Percentiles rank a stretch among this genome's conserved stretches.
These are phyloP conservation scores for Saccharomycopsis amapae DNA, from an alignment of 805 yeast species.

Conservation along the genomic window DNA sequence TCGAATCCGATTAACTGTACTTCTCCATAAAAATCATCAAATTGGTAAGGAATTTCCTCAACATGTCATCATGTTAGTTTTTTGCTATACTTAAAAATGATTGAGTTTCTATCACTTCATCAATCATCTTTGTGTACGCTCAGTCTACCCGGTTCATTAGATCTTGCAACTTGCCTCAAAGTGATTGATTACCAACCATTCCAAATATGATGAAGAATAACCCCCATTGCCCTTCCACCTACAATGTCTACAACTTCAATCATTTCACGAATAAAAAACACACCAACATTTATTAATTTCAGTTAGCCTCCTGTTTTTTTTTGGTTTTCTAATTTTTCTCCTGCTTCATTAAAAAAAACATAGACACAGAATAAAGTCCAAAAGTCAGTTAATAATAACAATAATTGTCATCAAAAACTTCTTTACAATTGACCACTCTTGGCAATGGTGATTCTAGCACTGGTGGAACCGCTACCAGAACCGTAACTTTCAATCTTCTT, in stretches of 20 bases:
- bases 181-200: too few species aligned
- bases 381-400: neutral
- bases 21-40: too few species aligned
- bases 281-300: neutral
- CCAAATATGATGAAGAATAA: too few species aligned
- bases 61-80: too few species aligned
- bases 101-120: too few species aligned
- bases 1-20: too few species aligned
- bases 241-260: slow-evolving; percentile 40
- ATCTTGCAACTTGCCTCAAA: too few species aligned
- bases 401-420: too few species aligned
- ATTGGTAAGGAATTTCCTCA: too few species aligned
- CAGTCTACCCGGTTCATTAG: too few species aligned
- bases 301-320: neutral
- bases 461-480: slow-evolving; percentile 63
- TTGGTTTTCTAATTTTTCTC: neutral
- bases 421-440: slow-evolving; percentile 56
- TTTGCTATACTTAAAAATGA: too few species aligned
- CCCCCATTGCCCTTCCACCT: slow-evolving; percentile 29
- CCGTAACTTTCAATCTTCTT: slow-evolving; percentile 72
- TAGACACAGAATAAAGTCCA: neutral
- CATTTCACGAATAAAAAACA: slow-evolving; percentile 24
- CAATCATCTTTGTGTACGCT: too few species aligned
- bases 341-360: neutral
- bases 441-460: slow-evolving; percentile 57